Percentiles rank a stretch among this genome's conserved stretches.
These are phyloP conservation scores for Yamadazyma insecticola DNA, from an alignment of 805 yeast species.

Conservation along the genomic window DNA sequence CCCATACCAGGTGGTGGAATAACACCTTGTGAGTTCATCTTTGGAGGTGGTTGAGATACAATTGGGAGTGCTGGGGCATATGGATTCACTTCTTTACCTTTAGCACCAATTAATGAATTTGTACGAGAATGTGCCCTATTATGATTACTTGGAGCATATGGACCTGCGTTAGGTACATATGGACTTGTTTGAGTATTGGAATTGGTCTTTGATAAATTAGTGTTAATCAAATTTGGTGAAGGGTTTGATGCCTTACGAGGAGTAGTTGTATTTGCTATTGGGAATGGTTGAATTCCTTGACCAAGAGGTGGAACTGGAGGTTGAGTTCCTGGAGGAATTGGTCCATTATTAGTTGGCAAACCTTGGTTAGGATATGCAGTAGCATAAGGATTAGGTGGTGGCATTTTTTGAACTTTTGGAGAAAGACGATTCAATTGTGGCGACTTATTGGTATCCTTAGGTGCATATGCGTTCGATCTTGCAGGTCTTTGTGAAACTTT, in stretches of 20 bases:
- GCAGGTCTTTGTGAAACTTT: conserved; percentile 26
- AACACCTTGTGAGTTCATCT: too few species aligned
- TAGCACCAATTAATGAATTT: conserved; percentile 35
- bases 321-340: conserved; percentile 1
- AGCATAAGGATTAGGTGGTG: conserved; percentile 26
- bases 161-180: conserved; percentile 41
- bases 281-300: not conserved
- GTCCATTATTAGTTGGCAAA: conserved; percentile 1
- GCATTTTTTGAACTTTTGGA: conserved; percentile 11
- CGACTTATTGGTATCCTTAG: conserved; percentile 12
- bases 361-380: conserved; percentile 4
- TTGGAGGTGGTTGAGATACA: conserved; percentile 3
- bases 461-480: conserved; percentile 16
- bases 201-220: conserved; percentile 17
- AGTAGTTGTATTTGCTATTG: not conserved
- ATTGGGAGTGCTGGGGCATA: conserved; percentile 29
- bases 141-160: conserved; percentile 36
- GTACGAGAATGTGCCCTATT: conserved; percentile 35
- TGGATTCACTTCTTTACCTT: conserved; percentile 37
- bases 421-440: too few species aligned
- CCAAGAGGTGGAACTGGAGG: conserved; percentile 2
- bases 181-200: conserved; percentile 29
- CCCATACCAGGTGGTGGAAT: conserved; percentile 6
- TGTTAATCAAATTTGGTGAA: conserved; percentile 16
- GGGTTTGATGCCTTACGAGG: conserved; percentile 8